phyloP scores from a whole-genome alignment of 768 basidiomycete species.

The Collybiopsis confluens region DNA sequence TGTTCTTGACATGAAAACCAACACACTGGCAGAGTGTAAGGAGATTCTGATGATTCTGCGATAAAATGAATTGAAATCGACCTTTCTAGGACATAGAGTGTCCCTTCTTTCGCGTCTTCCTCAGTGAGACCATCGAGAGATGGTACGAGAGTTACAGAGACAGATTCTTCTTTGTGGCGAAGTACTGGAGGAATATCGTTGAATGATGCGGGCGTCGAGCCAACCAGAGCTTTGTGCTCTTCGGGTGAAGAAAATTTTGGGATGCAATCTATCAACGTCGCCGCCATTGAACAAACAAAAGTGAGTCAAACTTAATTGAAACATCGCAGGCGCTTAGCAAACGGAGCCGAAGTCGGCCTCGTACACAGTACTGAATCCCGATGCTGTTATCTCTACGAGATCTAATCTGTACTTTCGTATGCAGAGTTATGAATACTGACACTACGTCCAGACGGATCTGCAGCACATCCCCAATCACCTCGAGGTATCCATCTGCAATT shows the following conservation, averaged over 20 bases:
- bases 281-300: constrained; percentile 15
- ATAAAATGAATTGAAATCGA: constrained; percentile 21
- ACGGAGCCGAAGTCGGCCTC: too few relatives aligned
- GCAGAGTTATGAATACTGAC: constrained; percentile 96
- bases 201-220: constrained; percentile 85
- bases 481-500: constrained; percentile 80
- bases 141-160: constrained; percentile 68
- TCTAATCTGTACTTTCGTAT: constrained; percentile 38
- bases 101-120: constrained; percentile 53
- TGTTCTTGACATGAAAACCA: constrained; percentile 71
- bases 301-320: too few relatives aligned
- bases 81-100: constrained; percentile 86
- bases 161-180: constrained; percentile 67
- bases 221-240: constrained; percentile 61
- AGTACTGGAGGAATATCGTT: constrained; percentile 80
- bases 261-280: constrained; percentile 31
- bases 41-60: not conserved
- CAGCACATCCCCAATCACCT: constrained; percentile 93
- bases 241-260: constrained; percentile 53
- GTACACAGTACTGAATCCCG: too few relatives aligned
- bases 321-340: too few relatives aligned
- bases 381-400: too few relatives aligned
- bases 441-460: constrained; percentile 93
- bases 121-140: constrained; percentile 54
- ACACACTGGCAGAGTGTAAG: constrained; percentile 40